Base-by-base conservation (phyloP, 176 grass and related monocot genomes). In the Oropetium thomaeum region DNA sequence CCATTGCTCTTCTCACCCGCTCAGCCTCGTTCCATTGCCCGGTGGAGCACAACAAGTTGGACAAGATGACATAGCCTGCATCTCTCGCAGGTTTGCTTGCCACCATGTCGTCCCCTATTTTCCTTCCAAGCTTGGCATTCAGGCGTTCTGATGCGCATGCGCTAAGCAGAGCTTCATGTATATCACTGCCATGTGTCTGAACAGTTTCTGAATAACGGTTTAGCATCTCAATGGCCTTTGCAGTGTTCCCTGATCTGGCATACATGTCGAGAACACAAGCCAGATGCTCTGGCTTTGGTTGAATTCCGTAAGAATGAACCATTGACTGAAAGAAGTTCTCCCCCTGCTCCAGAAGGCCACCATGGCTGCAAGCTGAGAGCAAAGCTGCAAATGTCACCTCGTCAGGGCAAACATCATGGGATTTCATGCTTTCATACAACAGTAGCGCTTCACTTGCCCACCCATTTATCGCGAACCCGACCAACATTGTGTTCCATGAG, bases 401-500 rank as follows among this genome's bases (percentile, higher is more conserved):
- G 10, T 93, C 81, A 0, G 87, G 87, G 45, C 57, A 35, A 30
- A 89, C 40, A 33, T 43, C 27, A 6, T 42, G 17, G 20, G 45
- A 71, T 38, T 57, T 8, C 90, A 93, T 87, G 34, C 31, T 80
- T 37, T 76, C 19, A 8, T 87, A 87, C 62, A 87, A 11, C 0
- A 29, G 1, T 16, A 93, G 26, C 41, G 83, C 77, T 75, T 79
- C 71, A 2, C 30, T 75, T 34, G 77, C 47, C 68, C 17, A 58
- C n/a, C 87, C 90, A 25, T 89, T 85, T 72, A 87, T 63, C 1
- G 90, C 77, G 2, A 87, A 79, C 16, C 84, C 90, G 0, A 84
- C 89, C 60, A 93, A 7, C 84, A 93, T 89, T 16, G 87, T 77
- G 42, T 93, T 93, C 87, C 90, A 93, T 32, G 90, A 84, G 3